Conservation (phyloP, 2,329 filamentous ascomycete species). For the Mariannaea sp. region DNA sequence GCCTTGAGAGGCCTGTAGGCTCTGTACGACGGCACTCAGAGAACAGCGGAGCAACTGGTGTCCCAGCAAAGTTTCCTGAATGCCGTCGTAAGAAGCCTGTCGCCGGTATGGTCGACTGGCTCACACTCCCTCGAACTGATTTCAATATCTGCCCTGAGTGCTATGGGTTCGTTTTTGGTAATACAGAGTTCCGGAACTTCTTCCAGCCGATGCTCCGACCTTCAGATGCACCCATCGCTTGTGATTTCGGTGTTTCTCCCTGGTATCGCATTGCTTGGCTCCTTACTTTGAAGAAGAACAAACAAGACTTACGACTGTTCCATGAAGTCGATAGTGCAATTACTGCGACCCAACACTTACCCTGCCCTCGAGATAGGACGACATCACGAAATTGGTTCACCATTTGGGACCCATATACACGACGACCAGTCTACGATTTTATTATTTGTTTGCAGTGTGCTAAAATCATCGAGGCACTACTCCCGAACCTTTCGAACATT, state of each 20-base stretch:
- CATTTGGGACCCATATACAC: slow-evolving; percentile 69
- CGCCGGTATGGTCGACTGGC: slow-evolving; percentile 75
- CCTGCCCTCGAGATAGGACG: slow-evolving; percentile 62
- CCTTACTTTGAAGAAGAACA: slow-evolving; percentile 72
- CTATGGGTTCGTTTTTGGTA: slow-evolving; percentile 70
- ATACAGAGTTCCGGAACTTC: slow-evolving; percentile 68
- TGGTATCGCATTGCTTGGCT: slow-evolving; percentile 89
- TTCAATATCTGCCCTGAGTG: slow-evolving; percentile 86
- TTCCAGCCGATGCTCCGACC: slow-evolving; percentile 65
- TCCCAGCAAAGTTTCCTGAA: slow-evolving; percentile 60
- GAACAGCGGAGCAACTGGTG: slow-evolving; percentile 31
- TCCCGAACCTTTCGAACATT: slow-evolving; percentile 71
- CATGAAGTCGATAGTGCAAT: slow-evolving; percentile 68
- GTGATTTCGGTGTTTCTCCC: slow-evolving; percentile 75
- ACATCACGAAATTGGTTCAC: slow-evolving; percentile 74
- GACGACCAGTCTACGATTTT: slow-evolving; percentile 70
- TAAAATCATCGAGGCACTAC: slow-evolving; percentile 70
- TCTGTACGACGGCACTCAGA: slow-evolving; percentile 61
- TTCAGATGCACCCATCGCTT: slow-evolving; percentile 64
- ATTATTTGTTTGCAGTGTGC: slow-evolving; percentile 76
- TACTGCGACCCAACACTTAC: slow-evolving; percentile 53
- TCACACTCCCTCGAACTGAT: slow-evolving; percentile 71
- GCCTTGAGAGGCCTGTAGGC: slow-evolving; percentile 48
- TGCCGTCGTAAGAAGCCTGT: slow-evolving; percentile 71
- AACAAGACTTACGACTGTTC: slow-evolving; percentile 70